Evolutionary conservation across 441 rosid species (phyloP).

Genomic region (Populus tomentosa): DNA sequence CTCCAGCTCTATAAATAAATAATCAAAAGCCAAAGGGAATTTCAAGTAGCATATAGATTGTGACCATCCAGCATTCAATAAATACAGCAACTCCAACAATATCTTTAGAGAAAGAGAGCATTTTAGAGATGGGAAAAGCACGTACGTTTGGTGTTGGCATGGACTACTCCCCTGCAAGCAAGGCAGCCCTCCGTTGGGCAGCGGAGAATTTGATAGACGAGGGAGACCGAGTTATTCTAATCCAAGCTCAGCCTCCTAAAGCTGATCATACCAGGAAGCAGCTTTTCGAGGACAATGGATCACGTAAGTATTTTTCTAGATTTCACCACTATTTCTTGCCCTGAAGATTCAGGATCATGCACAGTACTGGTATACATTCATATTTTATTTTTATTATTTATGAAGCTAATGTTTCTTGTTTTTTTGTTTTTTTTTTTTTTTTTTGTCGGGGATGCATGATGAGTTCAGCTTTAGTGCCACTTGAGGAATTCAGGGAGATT

Average conservation of each 20-base stretch:
- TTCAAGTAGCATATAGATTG: not conserved
- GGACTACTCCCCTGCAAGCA: conserved; percentile 46
- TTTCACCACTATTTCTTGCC: not conserved
- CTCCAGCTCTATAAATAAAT: not conserved
- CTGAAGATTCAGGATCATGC: not conserved
- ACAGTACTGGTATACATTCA: not conserved
- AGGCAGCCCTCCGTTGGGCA: conserved; percentile 42
- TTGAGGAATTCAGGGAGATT: conserved; percentile 40
- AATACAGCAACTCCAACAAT: not conserved
- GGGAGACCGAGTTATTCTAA: conserved; percentile 28
- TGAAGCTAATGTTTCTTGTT: not conserved
- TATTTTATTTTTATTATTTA: not conserved
- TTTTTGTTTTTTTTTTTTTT: not conserved
- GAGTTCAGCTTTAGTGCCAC: conserved; percentile 43
- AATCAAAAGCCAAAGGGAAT: not conserved
- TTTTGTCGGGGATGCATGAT: too few species aligned
- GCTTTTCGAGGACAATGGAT: conserved; percentile 45
- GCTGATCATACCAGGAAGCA: conserved; percentile 43
- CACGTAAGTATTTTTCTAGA: conserved; percentile 26
- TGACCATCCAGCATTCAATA: not conserved
- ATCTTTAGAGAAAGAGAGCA: not conserved
- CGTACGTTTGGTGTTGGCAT: conserved; percentile 38
- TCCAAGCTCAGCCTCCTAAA: conserved; percentile 40
- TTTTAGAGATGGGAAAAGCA: conserved; percentile 31
- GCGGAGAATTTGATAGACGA: conserved; percentile 27